Base-by-base conservation (phyloP, 192 early-diverging fungal genomes). In the Coemansia pectinata region DNA sequence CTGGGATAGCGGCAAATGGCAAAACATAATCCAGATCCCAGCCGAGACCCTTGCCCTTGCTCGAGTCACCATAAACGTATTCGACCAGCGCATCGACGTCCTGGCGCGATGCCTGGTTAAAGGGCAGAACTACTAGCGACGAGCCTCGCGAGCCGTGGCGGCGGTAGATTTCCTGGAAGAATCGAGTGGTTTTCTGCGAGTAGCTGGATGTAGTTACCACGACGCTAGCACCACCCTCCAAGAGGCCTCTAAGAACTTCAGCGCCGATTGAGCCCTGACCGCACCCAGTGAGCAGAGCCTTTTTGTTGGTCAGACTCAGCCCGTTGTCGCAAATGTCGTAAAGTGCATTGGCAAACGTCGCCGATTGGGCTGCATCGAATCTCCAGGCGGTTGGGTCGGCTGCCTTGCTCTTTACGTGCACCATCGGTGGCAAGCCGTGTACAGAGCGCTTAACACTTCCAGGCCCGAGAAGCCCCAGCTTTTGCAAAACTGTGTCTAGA, bases 1-100 rank as follows among this genome's bases (percentile, higher is more conserved):
- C 94, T 60, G 91, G 84, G 47, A 95, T 90, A 40, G 96, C 96
- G 52, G 94, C 96, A 83, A 98, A 98, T 14, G 96, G 96, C 70
- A 98, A 86, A 57, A 98, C 86, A 74, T 90, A 93, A 85, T 98
- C 96, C 69, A 97, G 88, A 85, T 96, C 91, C 91, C 91, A 92
- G 48, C 86, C 85, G 5, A 95, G 87, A 41, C 90, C 87, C 85
- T 72, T 95, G 91, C 73, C 94, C 85, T 58, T 58, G 55, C 55
- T 58, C 17, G 55, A 58, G 55, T 58, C 91, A 2, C 25, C 55
- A 78, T 95, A 96, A 58, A 96, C 90, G 84, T 94, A 95, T 69
- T 91, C 83, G 42, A 96, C 85, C 21, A 98, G 79, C 21, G 81
- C 74, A 36, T 85, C 75, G 19, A 90, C 86, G 77, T 98, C 96